Base-by-base conservation (phyloP, 1,284 basidiomycete species). In the Ceratobasidium sp. region DNA sequence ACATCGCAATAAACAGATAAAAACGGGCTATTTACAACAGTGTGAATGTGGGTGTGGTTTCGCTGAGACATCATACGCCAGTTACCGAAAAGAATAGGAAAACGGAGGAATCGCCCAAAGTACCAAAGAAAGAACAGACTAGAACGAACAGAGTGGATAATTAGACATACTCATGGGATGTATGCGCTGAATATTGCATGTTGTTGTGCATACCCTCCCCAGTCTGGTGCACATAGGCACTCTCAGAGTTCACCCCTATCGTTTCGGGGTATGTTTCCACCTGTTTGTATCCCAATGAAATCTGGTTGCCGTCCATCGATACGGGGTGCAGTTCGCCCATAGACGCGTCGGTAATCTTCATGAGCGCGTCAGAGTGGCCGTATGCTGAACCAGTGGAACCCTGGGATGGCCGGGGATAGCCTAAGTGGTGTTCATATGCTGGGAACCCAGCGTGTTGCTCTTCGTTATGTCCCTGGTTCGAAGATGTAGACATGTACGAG, bases 341-440 rank as follows among this genome's bases (percentile, higher is more conserved):
- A 13, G 47, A 25, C 13, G 25, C 23, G 19, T 62, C 59, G 23
- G 30, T 62, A 16, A 62, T 50, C 21, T 53, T 47, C 59, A 53
- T 62, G 8, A 53, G 29, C 13, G 21, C 8, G 3, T 52, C 46
- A 5, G 8, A 13, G n/a, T 23, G 1, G 5, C 25, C 46, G 52
- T 36, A 39, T 4, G 25, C 11, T 2, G 49, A 36, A 29, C 11
- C 27, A 16, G 11, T 5, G 4, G 33, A 36, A 4, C 25, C 33
- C 4, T 62, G 59, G 6, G 30, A 11, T 33, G 19, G n/a, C 2
- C 33, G 13, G 2, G 30, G 14, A 13, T 42, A 46, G 4, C 36
- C 27, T 16, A 23, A 30, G n/a, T 52, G 50, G 1, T 13, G 6
- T 42, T 27, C 14, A 19, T 27, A 19, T 42, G 50, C 47, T 23